Evolutionary conservation across 2,329 filamentous ascomycete genomes (phyloP).

Genomic region (Fusarium denticulatum): DNA sequence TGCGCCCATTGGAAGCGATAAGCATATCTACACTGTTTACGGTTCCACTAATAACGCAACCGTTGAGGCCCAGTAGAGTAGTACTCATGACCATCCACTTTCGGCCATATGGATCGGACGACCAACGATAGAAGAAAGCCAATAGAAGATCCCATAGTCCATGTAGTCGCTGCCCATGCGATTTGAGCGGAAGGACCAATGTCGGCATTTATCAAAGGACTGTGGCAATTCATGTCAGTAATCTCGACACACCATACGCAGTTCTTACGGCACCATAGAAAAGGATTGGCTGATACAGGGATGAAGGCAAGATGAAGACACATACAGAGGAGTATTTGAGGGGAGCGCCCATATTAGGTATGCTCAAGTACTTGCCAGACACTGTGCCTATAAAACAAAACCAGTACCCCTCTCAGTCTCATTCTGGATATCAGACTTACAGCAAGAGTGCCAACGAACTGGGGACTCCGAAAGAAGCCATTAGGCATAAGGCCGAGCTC

Average conservation of each 20-base stretch:
- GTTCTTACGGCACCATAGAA: not conserved
- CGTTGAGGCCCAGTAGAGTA: conserved; percentile 48
- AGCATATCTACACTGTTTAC: conserved; percentile 49
- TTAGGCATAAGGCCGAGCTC: conserved; percentile 52
- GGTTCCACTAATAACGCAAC: conserved; percentile 50
- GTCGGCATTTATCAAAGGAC: conserved; percentile 47
- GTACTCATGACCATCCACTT: conserved; percentile 53
- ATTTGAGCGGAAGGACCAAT: conserved; percentile 47
- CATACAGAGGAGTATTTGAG: conserved; percentile 48
- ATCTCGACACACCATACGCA: not conserved
- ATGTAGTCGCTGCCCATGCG: conserved; percentile 49
- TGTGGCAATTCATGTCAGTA: conserved; percentile 4
- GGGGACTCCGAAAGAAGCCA: conserved; percentile 53
- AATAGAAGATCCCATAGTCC: conserved; percentile 52
- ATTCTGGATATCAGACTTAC: conserved; percentile 29
- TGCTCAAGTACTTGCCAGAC: conserved; percentile 47
- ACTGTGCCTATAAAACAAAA: conserved; percentile 43
- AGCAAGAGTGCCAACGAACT: conserved; percentile 54
- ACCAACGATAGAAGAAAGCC: conserved; percentile 54
- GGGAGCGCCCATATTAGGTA: conserved; percentile 51
- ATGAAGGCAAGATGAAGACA: not conserved
- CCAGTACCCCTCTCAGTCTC: not conserved
- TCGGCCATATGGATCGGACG: conserved; percentile 55
- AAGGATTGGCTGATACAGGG: not conserved
- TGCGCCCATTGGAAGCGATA: conserved; percentile 51